Percentiles rank a stretch among this genome's conserved stretches.
Evolutionary conservation across 768 basidiomycete genomes (phyloP).

Genomic region (Coprinopsis cinerea): DNA sequence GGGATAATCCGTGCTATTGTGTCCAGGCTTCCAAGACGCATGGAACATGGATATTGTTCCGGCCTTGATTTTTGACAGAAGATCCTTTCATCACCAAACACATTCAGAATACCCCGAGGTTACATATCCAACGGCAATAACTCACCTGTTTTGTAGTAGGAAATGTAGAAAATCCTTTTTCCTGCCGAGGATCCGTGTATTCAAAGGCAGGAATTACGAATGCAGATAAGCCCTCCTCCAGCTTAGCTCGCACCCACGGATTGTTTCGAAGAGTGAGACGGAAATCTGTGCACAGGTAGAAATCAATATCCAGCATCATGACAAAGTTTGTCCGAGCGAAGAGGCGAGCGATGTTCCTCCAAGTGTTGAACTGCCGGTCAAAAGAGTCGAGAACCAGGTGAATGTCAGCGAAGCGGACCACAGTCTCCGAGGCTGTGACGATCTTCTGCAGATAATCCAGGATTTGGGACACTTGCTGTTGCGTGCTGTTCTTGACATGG

Average conservation of each 20-base stretch:
- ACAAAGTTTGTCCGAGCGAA: constrained; percentile 80
- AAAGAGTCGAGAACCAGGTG: constrained; percentile 81
- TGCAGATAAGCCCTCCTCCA: constrained; percentile 58
- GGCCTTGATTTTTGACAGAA: constrained; percentile 52
- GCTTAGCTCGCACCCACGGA: constrained; percentile 33
- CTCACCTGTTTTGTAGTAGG: constrained; percentile 65
- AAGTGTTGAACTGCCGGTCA: constrained; percentile 83
- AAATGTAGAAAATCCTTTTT: constrained; percentile 50
- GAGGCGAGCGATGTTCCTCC: constrained; percentile 81
- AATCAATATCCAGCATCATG: constrained; percentile 91
- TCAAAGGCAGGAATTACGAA: constrained; percentile 87
- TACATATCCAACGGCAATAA: not conserved
- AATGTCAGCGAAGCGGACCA: constrained; percentile 71
- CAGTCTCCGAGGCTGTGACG: constrained; percentile 59
- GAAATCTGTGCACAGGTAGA: constrained; percentile 80
- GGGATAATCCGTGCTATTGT: constrained; percentile 75
- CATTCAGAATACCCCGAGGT: not conserved
- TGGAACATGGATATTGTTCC: constrained; percentile 72
- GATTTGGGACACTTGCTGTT: constrained; percentile 39
- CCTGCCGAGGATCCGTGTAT: constrained; percentile 60
- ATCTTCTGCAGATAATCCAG: constrained; percentile 61
- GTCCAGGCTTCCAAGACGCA: constrained; percentile 69
- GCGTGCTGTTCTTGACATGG: constrained; percentile 55
- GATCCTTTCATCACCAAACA: constrained; percentile 28
- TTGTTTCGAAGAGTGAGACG: constrained; percentile 47